These are phyloP conservation scores for Cucurbita pepo DNA, from an alignment of 306 rosid species.

Conservation along the genomic window DNA sequence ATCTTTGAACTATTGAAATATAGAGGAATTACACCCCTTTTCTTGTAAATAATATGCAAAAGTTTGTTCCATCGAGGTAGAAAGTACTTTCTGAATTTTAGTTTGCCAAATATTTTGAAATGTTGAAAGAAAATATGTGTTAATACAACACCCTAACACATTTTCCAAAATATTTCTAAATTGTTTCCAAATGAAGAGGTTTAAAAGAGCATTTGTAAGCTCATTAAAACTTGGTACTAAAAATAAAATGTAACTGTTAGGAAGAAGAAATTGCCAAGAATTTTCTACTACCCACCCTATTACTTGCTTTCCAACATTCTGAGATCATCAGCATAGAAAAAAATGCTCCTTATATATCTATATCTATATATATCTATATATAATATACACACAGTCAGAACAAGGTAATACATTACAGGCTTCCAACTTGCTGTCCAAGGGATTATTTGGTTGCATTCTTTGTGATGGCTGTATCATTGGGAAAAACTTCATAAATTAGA, in stretches of 20 bases:
- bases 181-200: too few relatives aligned
- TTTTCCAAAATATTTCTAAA: too few relatives aligned
- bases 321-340: background rate
- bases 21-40: background rate
- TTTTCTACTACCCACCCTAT: background rate
- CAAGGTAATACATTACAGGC: background rate
- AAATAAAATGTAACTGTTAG: too few relatives aligned
- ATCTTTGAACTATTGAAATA: background rate
- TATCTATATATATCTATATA: background rate
- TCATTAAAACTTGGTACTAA: too few relatives aligned
- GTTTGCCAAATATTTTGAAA: background rate
- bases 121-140: background rate
- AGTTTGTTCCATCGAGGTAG: background rate
- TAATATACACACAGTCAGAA: background rate
- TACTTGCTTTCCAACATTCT: background rate
- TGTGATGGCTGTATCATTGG: background rate
- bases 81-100: background rate
- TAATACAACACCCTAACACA: too few relatives aligned
- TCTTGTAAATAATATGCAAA: background rate
- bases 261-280: background rate
- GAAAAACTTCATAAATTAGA: background rate
- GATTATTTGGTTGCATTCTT: background rate
- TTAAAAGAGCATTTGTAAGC: too few relatives aligned
- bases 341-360: too few relatives aligned
- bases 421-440: background rate